A percentile compares a stretch with the other conserved stretches of the same genome.
These are phyloP conservation scores for Bipolaris victoriae DNA, from an alignment of 2,329 filamentous ascomycete genomes.

Conservation along the genomic window DNA sequence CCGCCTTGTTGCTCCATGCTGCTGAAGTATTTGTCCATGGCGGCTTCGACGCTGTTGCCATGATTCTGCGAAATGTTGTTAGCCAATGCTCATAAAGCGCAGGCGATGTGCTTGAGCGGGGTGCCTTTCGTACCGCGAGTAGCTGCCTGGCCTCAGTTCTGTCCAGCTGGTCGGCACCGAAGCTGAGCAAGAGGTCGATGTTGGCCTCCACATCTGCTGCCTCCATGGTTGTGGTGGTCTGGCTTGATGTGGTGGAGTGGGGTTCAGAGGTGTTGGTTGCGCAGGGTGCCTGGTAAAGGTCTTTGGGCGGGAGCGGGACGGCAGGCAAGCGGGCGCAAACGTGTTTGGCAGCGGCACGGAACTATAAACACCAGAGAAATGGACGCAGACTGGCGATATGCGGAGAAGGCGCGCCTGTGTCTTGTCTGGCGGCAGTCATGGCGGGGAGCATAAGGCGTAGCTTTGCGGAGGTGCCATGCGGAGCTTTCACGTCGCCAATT, in stretches of 20 bases:
- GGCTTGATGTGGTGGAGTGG: not conserved
- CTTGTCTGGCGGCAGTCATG: slow-evolving; percentile 20
- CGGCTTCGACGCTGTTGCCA: slow-evolving; percentile 32
- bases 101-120: slow-evolving; percentile 3
- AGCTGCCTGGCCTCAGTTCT: slow-evolving; percentile 27
- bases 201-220: slow-evolving; percentile 16
- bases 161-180: slow-evolving; percentile 22
- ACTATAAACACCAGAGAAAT: not conserved
- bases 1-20: slow-evolving; percentile 16
- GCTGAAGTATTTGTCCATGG: slow-evolving; percentile 33
- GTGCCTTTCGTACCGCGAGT: slow-evolving; percentile 18
- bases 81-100: slow-evolving; percentile 2
- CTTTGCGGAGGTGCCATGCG: slow-evolving; percentile 26
- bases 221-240: slow-evolving; percentile 14
- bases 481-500: slow-evolving; percentile 15
- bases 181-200: slow-evolving; percentile 16
- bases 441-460: slow-evolving; percentile 20
- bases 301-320: slow-evolving; percentile 2
- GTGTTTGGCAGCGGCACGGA: not conserved
- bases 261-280: not conserved
- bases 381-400: not conserved
- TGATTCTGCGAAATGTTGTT: slow-evolving; percentile 25
- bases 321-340: slow-evolving; percentile 11
- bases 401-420: slow-evolving; percentile 2
- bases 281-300: not conserved